Conservation (phyloP, 2,329 filamentous ascomycete species). For the Didymella pinodella region DNA sequence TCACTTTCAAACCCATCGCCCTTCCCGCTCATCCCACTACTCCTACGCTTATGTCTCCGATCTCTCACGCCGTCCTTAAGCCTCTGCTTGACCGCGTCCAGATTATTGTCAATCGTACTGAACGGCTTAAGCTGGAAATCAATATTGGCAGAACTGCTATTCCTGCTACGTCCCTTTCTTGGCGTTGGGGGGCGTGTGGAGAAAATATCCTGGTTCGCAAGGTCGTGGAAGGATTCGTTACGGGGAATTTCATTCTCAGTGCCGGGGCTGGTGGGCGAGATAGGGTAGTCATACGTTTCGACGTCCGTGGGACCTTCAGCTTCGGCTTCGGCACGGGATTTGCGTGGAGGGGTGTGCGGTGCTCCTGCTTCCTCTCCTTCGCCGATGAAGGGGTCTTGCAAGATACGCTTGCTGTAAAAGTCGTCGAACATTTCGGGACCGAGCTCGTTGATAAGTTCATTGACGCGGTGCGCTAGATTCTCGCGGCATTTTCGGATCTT, state of each 20-base stretch:
- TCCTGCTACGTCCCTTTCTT: conserved; percentile 74
- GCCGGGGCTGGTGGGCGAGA: conserved; percentile 34
- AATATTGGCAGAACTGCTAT: conserved; percentile 61
- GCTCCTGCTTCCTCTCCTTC: conserved; percentile 24
- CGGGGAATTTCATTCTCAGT: conserved; percentile 62
- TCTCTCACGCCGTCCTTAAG: conserved; percentile 86
- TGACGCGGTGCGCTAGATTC: conserved; percentile 81
- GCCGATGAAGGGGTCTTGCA: conserved; percentile 46
- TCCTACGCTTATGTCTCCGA: conserved; percentile 67
- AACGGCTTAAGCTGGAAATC: conserved; percentile 74
- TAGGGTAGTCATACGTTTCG: conserved; percentile 41
- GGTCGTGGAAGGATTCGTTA: conserved; percentile 93
- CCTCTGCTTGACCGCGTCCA: conserved; percentile 84
- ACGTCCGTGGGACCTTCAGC: conserved; percentile 26
- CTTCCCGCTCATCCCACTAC: conserved; percentile 38
- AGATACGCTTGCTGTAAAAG: conserved; percentile 59
- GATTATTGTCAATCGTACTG: conserved; percentile 70
- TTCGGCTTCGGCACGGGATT: conserved; percentile 29
- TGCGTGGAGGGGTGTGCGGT: conserved; percentile 35
- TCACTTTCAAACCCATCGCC: conserved; percentile 31
- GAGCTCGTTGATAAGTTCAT: conserved; percentile 90
- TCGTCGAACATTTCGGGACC: conserved; percentile 98
- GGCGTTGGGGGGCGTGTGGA: conserved; percentile 85
- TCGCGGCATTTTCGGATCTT: conserved; percentile 76
- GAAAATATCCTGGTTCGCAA: conserved; percentile 87